Percentiles rank a stretch among this genome's conserved stretches.
Evolutionary conservation across 305 asterid species (phyloP).

Genomic region (Solanum hybrid): DNA sequence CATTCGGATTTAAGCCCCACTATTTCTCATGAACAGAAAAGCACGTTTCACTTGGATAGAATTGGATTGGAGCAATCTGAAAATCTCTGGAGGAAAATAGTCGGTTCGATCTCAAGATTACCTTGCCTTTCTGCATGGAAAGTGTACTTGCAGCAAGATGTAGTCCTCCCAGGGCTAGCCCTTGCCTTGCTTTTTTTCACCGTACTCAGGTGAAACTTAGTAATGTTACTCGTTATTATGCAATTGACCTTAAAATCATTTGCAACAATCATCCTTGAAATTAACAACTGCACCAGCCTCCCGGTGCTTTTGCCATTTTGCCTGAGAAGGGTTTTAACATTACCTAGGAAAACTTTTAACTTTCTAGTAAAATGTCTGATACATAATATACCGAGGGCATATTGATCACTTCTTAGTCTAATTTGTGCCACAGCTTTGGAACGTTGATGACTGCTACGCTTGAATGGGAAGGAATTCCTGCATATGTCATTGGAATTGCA

Average conservation of each 20-base stretch:
- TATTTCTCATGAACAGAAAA: slow-evolving; percentile 15
- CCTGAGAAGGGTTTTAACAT: not conserved
- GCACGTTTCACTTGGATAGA: slow-evolving; percentile 6
- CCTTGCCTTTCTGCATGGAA: slow-evolving; percentile 69
- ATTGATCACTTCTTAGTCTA: not conserved
- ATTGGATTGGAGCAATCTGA: slow-evolving; percentile 16
- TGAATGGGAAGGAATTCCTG: slow-evolving; percentile 86
- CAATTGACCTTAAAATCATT: not conserved
- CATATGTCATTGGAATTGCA: slow-evolving; percentile 67
- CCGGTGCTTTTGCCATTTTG: not conserved
- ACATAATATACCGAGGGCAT: not conserved
- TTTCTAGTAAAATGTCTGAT: not conserved
- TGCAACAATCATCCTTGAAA: not conserved
- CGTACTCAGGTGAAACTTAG: slow-evolving; percentile 51
- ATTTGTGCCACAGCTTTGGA: slow-evolving; percentile 52
- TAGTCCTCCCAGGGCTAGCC: slow-evolving; percentile 68
- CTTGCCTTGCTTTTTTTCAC: slow-evolving; percentile 68
- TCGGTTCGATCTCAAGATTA: slow-evolving; percentile 21
- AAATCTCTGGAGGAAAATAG: slow-evolving; percentile 11
- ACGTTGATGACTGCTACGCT: slow-evolving; percentile 84
- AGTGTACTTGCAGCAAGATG: slow-evolving; percentile 62
- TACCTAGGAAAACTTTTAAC: no score
- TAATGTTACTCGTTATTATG: not conserved
- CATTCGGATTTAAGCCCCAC: slow-evolving; percentile 22
- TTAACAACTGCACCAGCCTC: not conserved